Percentiles rank a stretch among this genome's conserved stretches.
phyloP scores from a whole-genome alignment of 345 rosid genomes.

The Leavenworthia alabamica region DNA sequence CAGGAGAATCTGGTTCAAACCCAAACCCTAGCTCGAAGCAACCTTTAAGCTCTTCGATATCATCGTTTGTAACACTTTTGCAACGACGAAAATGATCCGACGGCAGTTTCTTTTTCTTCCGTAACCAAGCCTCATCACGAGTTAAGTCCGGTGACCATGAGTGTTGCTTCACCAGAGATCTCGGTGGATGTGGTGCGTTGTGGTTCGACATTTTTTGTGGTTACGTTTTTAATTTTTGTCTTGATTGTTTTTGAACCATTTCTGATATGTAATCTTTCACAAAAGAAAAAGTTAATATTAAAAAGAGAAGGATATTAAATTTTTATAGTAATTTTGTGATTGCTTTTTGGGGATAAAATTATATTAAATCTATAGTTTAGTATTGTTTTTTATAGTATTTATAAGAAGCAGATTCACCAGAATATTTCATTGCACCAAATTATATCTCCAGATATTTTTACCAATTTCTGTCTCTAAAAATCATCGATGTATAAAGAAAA shows the following conservation, averaged over 20 bases:
- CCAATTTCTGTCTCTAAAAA: neutral
- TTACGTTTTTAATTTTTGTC: slow-evolving; percentile 3
- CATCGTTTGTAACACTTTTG: slow-evolving; percentile 66
- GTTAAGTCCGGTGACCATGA: slow-evolving; percentile 69
- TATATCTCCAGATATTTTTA: neutral
- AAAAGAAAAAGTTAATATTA: neutral
- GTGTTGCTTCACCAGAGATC: slow-evolving; percentile 43
- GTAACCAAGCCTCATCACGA: slow-evolving; percentile 63
- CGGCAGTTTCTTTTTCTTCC: slow-evolving; percentile 36
- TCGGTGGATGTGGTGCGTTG: slow-evolving; percentile 18
- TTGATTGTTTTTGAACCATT: neutral
- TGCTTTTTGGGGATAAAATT: neutral
- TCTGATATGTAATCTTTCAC: neutral
- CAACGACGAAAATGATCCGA: slow-evolving; percentile 7
- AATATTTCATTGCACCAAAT: neutral
- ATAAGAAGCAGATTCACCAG: neutral
- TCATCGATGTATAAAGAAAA: neutral
- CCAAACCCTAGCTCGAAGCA: slow-evolving; percentile 82
- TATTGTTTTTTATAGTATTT: neutral
- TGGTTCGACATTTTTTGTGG: slow-evolving; percentile 18
- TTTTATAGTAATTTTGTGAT: neutral
- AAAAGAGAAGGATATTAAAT: neutral
- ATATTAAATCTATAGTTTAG: neutral
- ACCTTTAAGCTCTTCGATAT: slow-evolving; percentile 70
- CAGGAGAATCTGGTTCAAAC: slow-evolving; percentile 55